phyloP scores from a whole-genome alignment of 2,329 filamentous ascomycete genomes.

The Fusarium dimerum region DNA sequence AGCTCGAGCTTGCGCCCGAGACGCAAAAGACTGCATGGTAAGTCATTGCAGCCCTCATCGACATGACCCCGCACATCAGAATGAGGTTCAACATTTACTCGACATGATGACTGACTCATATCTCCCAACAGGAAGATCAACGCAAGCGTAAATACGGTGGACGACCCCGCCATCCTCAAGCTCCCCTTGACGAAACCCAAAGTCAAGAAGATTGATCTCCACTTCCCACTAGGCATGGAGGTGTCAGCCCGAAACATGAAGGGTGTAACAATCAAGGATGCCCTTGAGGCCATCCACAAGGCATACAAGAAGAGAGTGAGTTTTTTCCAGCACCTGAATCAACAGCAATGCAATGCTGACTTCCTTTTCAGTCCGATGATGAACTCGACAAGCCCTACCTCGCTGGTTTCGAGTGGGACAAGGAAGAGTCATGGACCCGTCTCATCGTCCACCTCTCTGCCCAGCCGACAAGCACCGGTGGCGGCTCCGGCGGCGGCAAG shows the following conservation, averaged over 20 bases:
- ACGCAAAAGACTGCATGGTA: slow-evolving; percentile 90
- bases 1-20: slow-evolving; percentile 74
- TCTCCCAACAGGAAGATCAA: slow-evolving; percentile 81
- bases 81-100: background rate
- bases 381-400: slow-evolving; percentile 87
- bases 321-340: slow-evolving; percentile 8
- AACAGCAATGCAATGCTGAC: slow-evolving; percentile 2
- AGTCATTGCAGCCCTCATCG: slow-evolving; percentile 34
- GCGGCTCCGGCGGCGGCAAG: slow-evolving; percentile 54
- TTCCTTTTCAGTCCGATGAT: slow-evolving; percentile 71
- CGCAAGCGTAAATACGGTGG: slow-evolving; percentile 73
- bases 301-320: slow-evolving; percentile 93
- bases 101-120: slow-evolving; percentile 9
- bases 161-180: slow-evolving; percentile 84
- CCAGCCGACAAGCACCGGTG: slow-evolving; percentile 53
- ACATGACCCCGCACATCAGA: background rate
- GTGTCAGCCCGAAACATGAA: slow-evolving; percentile 89
- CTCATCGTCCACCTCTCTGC: slow-evolving; percentile 85
- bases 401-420: slow-evolving; percentile 95
- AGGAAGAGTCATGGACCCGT: slow-evolving; percentile 85
- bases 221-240: slow-evolving; percentile 85
- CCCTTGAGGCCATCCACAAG: slow-evolving; percentile 93
- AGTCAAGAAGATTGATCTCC: slow-evolving; percentile 91
- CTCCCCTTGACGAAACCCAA: slow-evolving; percentile 77
- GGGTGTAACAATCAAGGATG: slow-evolving; percentile 97